Evolutionary conservation across 805 yeast genomes (phyloP), one percentile per base, ranked within the genome.

Genomic region (Candida adriatica): DNA sequence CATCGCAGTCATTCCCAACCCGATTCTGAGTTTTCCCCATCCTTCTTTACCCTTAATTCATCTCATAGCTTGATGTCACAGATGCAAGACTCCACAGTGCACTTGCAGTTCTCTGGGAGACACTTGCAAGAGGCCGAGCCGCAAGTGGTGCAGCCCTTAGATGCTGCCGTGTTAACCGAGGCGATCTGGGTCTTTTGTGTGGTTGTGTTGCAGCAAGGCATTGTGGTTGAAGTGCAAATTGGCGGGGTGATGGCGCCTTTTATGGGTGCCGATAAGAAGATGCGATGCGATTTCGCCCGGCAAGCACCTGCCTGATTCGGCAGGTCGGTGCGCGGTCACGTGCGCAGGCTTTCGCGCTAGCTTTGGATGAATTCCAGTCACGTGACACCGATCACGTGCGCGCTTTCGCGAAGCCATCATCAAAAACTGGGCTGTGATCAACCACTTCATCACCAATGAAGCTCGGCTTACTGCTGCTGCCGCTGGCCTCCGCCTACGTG

Each of bases 111-210:
- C 26, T 43, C 50, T 24, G 42, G 46, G 13, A 45, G 45, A 41
- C 55, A 50, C 31, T 44, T 50, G 31, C 55, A 50, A 18, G 47
- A 26, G 10, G 51, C 27, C 26, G 43, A 36, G 6, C 51, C 51
- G 32, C 54, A 49, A 18, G 42, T 34, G 5, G 37, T 27, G 31
- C 51, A 46, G 17, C 43, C 44, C 26, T 33, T 34, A n/a, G 39
- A 35, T 17, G 49, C 49, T 27, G 51, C 50, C 22, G 53, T 46
- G 35, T 41, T 37, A 24, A 34, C 34, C n/a, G 37, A 16, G 18
- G 34, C 29, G 36, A 49, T 41, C 34, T 47, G 49, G 13, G 45
- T 25, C 30, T 34, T 34, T 30, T n/a, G n/a, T n/a, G n/a, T n/a
- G 43, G 34, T 25, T 24, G 31, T 10, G 42, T 13, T 19, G 29